phyloP scores from a whole-genome alignment of 2,329 filamentous ascomycete species.

The Aspergillus vadensis region DNA sequence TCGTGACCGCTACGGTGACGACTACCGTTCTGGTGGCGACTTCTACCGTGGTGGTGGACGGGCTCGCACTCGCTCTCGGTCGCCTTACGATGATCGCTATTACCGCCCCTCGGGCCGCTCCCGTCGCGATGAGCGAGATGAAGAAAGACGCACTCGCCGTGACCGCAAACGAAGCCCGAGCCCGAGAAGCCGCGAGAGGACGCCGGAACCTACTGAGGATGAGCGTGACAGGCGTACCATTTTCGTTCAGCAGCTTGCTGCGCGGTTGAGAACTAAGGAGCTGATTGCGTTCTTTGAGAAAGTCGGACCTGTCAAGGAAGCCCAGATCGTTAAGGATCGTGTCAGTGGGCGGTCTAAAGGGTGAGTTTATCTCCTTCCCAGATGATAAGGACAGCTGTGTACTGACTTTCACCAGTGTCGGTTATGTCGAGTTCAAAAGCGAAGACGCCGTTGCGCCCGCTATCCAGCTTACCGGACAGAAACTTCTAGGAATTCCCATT shows the following conservation, averaged over 20 bases:
- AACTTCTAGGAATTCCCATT: constrained; percentile 96
- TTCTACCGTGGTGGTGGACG: constrained; percentile 69
- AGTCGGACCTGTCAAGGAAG: constrained; percentile 91
- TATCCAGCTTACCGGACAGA: constrained; percentile 97
- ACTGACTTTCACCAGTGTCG: constrained; percentile 66
- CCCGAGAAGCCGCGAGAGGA: constrained; percentile 48
- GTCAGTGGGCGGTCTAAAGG: constrained; percentile 97
- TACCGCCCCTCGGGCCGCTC: constrained; percentile 55
- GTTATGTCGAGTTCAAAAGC: constrained; percentile 97
- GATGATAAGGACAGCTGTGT: background rate
- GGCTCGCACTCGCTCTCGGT: constrained; percentile 70
- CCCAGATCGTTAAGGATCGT: constrained; percentile 97
- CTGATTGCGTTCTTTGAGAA: constrained; percentile 95
- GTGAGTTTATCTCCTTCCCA: constrained; percentile 55
- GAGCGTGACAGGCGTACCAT: constrained; percentile 96
- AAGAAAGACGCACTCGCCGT: constrained; percentile 54
- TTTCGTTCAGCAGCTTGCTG: constrained; percentile 97
- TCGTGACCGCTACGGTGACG: constrained; percentile 62
- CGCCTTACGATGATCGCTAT: constrained; percentile 63
- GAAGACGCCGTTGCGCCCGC: constrained; percentile 92
- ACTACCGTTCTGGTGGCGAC: constrained; percentile 62
- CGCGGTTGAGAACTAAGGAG: constrained; percentile 87
- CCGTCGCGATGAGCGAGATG: constrained; percentile 51
- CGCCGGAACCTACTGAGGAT: constrained; percentile 80
- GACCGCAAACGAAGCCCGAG: constrained; percentile 50